Evolutionary conservation across 768 basidiomycete genomes (phyloP).

Genomic region (Coprinopsis strossmayeri): DNA sequence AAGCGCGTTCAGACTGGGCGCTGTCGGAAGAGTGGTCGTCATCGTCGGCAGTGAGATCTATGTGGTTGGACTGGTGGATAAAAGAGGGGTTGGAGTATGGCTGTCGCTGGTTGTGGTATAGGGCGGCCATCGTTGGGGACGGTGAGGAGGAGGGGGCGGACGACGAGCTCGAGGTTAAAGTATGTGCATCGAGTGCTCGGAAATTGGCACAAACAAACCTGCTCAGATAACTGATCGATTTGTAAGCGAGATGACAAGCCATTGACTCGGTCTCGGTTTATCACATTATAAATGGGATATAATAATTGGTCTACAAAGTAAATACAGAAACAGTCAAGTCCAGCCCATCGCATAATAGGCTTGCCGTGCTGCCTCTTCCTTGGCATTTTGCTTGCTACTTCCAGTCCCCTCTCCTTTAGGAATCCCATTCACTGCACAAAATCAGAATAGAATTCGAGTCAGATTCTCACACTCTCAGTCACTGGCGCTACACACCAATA

Average conservation of each 20-base stretch:
- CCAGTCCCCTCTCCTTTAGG: constrained; percentile 61
- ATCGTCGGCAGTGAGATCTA: constrained; percentile 70
- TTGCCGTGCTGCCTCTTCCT: constrained; percentile 68
- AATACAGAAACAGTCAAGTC: constrained; percentile 27
- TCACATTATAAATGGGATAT: background rate
- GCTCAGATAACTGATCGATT: background rate
- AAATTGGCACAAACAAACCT: background rate
- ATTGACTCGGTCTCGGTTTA: no score
- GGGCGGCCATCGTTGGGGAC: constrained; percentile 16
- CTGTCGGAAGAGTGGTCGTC: constrained; percentile 40
- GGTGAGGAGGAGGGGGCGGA: background rate
- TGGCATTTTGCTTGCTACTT: constrained; percentile 66
- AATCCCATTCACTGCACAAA: constrained; percentile 56
- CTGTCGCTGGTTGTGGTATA: constrained; percentile 20
- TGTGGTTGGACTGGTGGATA: constrained; percentile 43
- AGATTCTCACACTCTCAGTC: constrained; percentile 1
- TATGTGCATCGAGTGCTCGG: background rate
- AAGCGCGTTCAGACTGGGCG: constrained; percentile 16
- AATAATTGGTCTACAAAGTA: background rate
- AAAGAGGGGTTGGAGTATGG: constrained; percentile 27
- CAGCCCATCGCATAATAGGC: constrained; percentile 76
- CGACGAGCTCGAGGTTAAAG: background rate
- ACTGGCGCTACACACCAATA: constrained; percentile 45
- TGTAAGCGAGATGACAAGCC: no score
- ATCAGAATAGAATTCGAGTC: constrained; percentile 2